Base-by-base conservation (phyloP, 2,329 filamentous ascomycete genomes). In the Colletotrichum sp. region DNA sequence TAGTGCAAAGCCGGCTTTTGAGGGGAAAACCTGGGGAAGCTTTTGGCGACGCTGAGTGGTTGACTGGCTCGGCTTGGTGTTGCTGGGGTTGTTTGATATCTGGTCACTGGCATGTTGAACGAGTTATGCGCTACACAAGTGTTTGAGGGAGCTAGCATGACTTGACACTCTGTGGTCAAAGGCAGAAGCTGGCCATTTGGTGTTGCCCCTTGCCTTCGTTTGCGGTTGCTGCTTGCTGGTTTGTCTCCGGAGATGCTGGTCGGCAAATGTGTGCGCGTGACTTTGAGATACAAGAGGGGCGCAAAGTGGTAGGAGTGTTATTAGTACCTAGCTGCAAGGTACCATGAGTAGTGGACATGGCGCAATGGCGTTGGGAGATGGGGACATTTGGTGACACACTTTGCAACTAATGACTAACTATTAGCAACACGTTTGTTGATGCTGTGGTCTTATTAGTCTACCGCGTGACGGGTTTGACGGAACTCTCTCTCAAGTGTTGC, bases 21-120 rank as follows among this genome's bases (percentile, higher is more conserved):
- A 61, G 72, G 63, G 64, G 70, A 60, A 75, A 75, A 75, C 15
- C 73, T 38, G 73, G 73, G 70, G 73, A 68, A 75, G 34, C 36
- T 48, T 69, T 67, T 32, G 48, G 43, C 36, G 26, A 38, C 48
- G 43, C 70, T 73, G 70, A 75, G 55, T 75, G 73, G 73, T 21
- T 66, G 48, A 21, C 18, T 6, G 18, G 26, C 34, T 52, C n/a
- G 61, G 18, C 36, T 26, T 52, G n/a, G 61, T 32, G 55, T 28
- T 30, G 30, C 63, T 26, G 21, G 34, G n/a, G n/a, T 63, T 36
- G n/a, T 72, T n/a, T 55, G 30, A 48, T 58, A 58, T n/a, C 10
- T 48, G 63, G 36, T 48, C 57, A 61, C 28, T 18, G 57, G 58
- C 58, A 30, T 70, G 57, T 36, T 63, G 18, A 64, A 73, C 65